These are phyloP conservation scores for Echium plantagineum DNA, from an alignment of 257 asterid genomes.

Conservation along the genomic window DNA sequence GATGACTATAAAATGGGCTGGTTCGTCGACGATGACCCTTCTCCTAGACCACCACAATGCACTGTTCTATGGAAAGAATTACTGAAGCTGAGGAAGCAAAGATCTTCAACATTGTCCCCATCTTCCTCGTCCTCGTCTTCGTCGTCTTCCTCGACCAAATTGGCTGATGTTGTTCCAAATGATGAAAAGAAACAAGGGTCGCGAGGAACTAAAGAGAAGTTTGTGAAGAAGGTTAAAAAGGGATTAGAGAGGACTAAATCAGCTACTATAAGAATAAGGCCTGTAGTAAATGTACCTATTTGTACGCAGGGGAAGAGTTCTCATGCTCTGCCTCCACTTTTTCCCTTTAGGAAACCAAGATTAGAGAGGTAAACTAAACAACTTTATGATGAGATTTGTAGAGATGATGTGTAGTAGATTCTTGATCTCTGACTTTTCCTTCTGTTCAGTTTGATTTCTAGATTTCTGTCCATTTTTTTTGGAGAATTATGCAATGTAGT, in stretches of 20 bases:
- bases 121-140: slow-evolving; percentile 44
- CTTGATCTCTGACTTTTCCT: slow-evolving; percentile 2
- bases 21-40: slow-evolving; percentile 85
- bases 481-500: background rate
- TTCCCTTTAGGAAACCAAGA: slow-evolving; percentile 45
- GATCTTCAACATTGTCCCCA: slow-evolving; percentile 36
- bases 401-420: slow-evolving; percentile 6
- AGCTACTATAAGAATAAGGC: slow-evolving; percentile 49
- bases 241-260: slow-evolving; percentile 62
- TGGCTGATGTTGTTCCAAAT: slow-evolving; percentile 8
- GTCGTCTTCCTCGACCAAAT: slow-evolving; percentile 31
- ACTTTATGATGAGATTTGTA: slow-evolving; percentile 10
- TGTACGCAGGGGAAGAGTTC: slow-evolving; percentile 46
- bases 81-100: slow-evolving; percentile 49
- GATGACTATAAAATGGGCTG: slow-evolving; percentile 40
- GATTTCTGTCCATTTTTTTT: slow-evolving; percentile 1
- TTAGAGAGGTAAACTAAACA: slow-evolving; percentile 22
- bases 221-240: slow-evolving; percentile 40
- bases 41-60: slow-evolving; percentile 89
- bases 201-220: slow-evolving; percentile 23
- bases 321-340: slow-evolving; percentile 39
- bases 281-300: slow-evolving; percentile 59
- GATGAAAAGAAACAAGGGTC: slow-evolving; percentile 24
- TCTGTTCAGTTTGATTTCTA: slow-evolving; percentile 3
- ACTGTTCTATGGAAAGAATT: slow-evolving; percentile 84